Conservation (phyloP, 371 early-diverging fungal genomes). For the Zopfochytrium polystomum region DNA sequence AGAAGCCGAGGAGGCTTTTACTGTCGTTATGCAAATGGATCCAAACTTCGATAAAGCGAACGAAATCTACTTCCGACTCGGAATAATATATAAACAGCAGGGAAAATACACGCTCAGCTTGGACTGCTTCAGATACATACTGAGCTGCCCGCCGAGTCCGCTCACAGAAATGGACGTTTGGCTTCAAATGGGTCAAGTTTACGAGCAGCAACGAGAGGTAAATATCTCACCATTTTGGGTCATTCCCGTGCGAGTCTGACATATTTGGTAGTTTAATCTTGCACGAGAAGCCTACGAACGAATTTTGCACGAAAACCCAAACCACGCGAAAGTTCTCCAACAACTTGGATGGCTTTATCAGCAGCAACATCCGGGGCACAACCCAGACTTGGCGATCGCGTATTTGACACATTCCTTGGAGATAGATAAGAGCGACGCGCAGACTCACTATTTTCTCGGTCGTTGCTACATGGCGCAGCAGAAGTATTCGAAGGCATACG, state of each 20-base stretch:
- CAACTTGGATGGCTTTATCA: conserved; percentile 96
- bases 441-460: conserved; percentile 93
- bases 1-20: conserved; percentile 96
- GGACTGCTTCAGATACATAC: conserved; percentile 90
- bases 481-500: conserved; percentile 93
- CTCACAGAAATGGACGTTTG: conserved; percentile 91
- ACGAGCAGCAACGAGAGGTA: conserved; percentile 92
- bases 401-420: conserved; percentile 82
- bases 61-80: conserved; percentile 95
- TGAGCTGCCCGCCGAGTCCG: conserved; percentile 89
- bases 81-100: conserved; percentile 96
- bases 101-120: conserved; percentile 82
- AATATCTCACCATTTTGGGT: background rate
- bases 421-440: conserved; percentile 81
- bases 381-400: conserved; percentile 79
- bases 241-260: background rate
- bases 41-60: conserved; percentile 88
- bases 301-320: conserved; percentile 82
- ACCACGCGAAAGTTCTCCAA: conserved; percentile 92
- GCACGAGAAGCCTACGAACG: conserved; percentile 94
- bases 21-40: conserved; percentile 62
- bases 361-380: conserved; percentile 65
- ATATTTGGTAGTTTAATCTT: conserved; percentile 50
- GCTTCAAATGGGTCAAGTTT: conserved; percentile 97
- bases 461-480: conserved; percentile 95